Evolutionary conservation across 148 eudicot genomes (phyloP), one percentile per base, ranked within the genome.

Genomic region (Polygonum aviculare): DNA sequence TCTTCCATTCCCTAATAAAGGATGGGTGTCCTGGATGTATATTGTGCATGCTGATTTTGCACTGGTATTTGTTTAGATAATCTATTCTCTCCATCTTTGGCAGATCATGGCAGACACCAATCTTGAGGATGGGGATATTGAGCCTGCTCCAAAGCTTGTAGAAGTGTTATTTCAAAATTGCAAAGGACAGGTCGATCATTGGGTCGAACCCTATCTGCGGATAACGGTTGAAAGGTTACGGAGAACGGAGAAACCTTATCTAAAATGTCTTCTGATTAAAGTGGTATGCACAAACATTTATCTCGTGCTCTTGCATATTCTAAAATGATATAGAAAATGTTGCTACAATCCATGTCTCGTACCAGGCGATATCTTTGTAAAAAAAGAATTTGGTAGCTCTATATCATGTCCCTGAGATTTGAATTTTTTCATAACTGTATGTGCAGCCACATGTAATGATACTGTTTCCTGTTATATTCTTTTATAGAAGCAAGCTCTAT

Each of bases 121-220:
- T 79, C 85, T 95, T 67, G 97, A 92, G 78, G 99, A 95, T 79
- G 84, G 87, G 69, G 99, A 95, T 81, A 92, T 95, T 76, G 99
- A 95, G 87, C 91, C 99, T 77, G 97, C 99, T 81, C 99, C 97
- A 60, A 95, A 95, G 89, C 99, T 95, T 75, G 87, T 95, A 40
- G 94, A 95, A 87, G 99, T 95, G 33, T 83, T 93, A 49, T 93
- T 95, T 74, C 96, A 92, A 77, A 90, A 89, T 80, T 95, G 99
- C 83, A 86, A 82, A 80, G 99, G 97, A 45, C 97, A 92, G 80
- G 96, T 93, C 70, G 97, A 95, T 84, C 96, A 89, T 11, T 95
- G 99, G 99, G 88, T 95, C 77, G 97, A 95, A 79, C 97, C 97
- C 19, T 95, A 92, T 80, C 78, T 95, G 55, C 84, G 90, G 78